Evolutionary conservation across 352 stramenopile genomes (phyloP).

Genomic region (Phytophthora lateralis): DNA sequence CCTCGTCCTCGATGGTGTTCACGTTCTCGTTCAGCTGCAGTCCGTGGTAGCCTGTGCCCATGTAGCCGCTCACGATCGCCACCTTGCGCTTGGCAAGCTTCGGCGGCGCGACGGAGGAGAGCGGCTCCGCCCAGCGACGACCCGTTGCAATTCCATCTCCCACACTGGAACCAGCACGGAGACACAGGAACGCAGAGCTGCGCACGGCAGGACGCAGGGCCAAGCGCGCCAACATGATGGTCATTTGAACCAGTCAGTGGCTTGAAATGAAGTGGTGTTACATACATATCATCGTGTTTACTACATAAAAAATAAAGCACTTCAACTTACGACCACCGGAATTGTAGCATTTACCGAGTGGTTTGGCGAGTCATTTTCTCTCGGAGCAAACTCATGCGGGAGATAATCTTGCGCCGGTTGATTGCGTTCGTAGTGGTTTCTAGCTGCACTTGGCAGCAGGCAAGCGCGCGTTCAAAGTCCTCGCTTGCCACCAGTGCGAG

Average conservation of each 20-base stretch:
- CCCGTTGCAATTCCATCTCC: background rate
- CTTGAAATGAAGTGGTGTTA: conserved; percentile 4
- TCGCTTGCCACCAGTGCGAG: conserved; percentile 72
- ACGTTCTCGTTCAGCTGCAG: conserved; percentile 85
- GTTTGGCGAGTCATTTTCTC: conserved; percentile 41
- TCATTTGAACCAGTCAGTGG: conserved; percentile 16
- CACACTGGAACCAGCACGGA: conserved; percentile 1
- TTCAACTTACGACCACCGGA: conserved; percentile 1
- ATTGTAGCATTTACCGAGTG: conserved; percentile 2
- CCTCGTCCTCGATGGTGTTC: conserved; percentile 82
- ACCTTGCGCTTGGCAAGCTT: conserved; percentile 89
- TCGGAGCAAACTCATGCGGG: conserved; percentile 73
- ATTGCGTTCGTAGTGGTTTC: conserved; percentile 70
- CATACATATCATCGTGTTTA: background rate
- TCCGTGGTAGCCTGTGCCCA: conserved; percentile 78
- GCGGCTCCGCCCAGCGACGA: conserved; percentile 9
- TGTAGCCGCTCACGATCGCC: conserved; percentile 85
- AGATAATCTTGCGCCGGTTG: conserved; percentile 81
- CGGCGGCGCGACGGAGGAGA: background rate
- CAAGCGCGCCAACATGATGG: conserved; percentile 34
- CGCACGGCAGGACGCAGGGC: conserved; percentile 16
- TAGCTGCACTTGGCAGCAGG: conserved; percentile 72
- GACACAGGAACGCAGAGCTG: conserved; percentile 10
- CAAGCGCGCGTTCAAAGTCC: conserved; percentile 58
- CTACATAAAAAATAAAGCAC: background rate